phyloP scores from a whole-genome alignment of 208 protist genomes.

The Leishmania amazonensis region DNA sequence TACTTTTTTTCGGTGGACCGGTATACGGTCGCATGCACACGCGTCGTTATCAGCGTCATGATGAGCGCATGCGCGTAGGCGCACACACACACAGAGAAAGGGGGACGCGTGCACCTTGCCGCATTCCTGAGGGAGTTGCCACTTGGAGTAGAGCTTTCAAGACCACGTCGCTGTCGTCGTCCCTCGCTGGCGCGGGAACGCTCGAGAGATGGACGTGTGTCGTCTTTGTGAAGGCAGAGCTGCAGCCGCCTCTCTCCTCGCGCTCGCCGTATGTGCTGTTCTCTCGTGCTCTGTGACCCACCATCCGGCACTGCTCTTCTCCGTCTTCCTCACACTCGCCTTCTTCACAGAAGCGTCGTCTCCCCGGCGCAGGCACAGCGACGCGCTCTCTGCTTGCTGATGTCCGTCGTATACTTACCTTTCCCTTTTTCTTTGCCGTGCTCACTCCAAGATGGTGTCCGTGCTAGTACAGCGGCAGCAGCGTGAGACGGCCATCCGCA shows the following conservation, averaged over 20 bases:
- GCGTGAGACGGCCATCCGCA: conserved; percentile 49
- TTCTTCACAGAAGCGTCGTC: no score
- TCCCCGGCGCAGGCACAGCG: neutral
- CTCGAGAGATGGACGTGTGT: neutral
- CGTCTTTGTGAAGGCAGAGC: neutral
- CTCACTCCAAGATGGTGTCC: conserved; percentile 54
- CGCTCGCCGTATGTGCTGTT: neutral
- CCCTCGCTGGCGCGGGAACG: neutral
- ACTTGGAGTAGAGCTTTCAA: neutral
- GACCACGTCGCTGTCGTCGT: neutral
- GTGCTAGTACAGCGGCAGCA: conserved; percentile 57
- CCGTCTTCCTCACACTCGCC: neutral
- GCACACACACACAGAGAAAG: neutral
- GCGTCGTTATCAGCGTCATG: neutral
- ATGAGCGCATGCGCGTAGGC: neutral
- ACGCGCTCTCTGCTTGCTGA: neutral
- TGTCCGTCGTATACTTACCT: neutral
- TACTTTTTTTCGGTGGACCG: neutral
- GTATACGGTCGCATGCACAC: neutral
- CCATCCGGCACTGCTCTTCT: neutral
- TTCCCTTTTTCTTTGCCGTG: neutral
- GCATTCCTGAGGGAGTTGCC: neutral
- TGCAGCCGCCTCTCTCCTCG: neutral
- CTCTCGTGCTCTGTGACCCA: neutral
- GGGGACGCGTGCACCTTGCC: neutral